Base-by-base conservation (phyloP, 768 basidiomycete species). In the Aureoboletus auriporus region DNA sequence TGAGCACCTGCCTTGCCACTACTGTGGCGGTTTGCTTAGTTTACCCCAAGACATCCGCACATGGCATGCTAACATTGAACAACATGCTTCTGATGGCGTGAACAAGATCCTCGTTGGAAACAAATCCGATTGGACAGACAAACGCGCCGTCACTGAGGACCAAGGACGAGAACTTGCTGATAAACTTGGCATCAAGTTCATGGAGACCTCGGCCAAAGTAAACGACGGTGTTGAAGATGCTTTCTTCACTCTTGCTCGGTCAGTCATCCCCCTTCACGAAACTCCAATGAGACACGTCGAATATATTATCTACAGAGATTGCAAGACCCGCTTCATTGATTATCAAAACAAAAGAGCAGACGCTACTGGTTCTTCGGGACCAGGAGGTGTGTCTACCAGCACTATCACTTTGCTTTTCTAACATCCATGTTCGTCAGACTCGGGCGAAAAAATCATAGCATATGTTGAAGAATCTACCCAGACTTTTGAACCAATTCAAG, bases 31-130 rank as follows among this genome's bases (percentile, higher is more conserved):
- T 16, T 52, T 30, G 7, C 36, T 44, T 16, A 39, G 20, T 26
- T 8, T 30, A 30, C 30, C 50, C 6, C 31, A 62, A 97, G 95
- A 98, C 74, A 94, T 98, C 69, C 90, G 93, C 57, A 95, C 92
- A 56, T 98, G 96, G 96, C 91, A 97, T 69, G 72, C 86, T 31
- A 97, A 97, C 67, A 93, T 98, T 56, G 96, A 98, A 70, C 95
- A 97, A 66, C 94, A 98, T 66, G 96, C 96, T 33, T 96, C 95
- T 1, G 93, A 98, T 57, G 93, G 93, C 33, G 96, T 98, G 55
- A 98, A 98, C 83, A 98, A 98, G 82, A 91, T 99, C 52, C 83
- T 98, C 44, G 90, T 98, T 56, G 96, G 96, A 34, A 99, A 99
- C 77, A 99, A 99, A 71, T 97, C 89, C 38, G 96, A 99, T 69